These are phyloP conservation scores for Cystobasidium pallidum DNA, from an alignment of 1,284 basidiomycete species.

Conservation along the genomic window DNA sequence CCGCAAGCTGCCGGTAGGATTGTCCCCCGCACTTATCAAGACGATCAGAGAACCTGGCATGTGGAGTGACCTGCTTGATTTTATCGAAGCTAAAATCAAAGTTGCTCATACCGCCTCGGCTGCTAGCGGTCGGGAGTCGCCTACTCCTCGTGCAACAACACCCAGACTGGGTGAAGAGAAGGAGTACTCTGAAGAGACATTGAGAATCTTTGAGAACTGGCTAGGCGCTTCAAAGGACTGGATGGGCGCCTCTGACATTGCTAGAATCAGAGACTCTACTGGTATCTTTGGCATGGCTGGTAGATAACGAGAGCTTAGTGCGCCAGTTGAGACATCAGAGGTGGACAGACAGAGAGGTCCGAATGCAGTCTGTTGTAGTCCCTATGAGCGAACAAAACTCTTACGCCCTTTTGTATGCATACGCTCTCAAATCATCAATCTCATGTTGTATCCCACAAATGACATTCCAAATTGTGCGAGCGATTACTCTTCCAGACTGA, in stretches of 20 bases:
- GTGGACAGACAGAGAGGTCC: too few relatives aligned
- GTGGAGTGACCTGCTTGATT: conserved; percentile 45
- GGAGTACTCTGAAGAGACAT: conserved; percentile 47
- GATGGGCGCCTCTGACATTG: conserved; percentile 53
- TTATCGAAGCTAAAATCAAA: conserved; percentile 44
- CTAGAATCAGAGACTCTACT: conserved; percentile 51
- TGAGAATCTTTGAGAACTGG: conserved; percentile 53
- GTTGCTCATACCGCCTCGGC: conserved; percentile 32
- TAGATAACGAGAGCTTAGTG: conserved; percentile 34
- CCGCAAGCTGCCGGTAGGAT: conserved; percentile 31
- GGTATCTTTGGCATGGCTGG: conserved; percentile 54
- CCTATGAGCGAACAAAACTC: too few relatives aligned
- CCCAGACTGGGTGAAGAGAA: conserved; percentile 14
- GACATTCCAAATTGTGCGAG: too few relatives aligned
- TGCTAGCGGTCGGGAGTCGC: conserved; percentile 45
- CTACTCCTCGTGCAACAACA: conserved; percentile 12
- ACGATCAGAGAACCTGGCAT: conserved; percentile 45
- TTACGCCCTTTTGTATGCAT: not conserved
- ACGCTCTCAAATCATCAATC: not conserved
- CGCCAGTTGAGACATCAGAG: too few relatives aligned
- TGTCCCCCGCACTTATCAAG: conserved; percentile 27
- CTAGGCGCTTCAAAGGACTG: conserved; percentile 51
- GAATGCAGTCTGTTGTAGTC: too few relatives aligned
- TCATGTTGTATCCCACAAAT: too few relatives aligned
- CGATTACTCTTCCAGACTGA: too few relatives aligned